Conservation (phyloP, 768 basidiomycete genomes). For the Suillus clintonianus region DNA sequence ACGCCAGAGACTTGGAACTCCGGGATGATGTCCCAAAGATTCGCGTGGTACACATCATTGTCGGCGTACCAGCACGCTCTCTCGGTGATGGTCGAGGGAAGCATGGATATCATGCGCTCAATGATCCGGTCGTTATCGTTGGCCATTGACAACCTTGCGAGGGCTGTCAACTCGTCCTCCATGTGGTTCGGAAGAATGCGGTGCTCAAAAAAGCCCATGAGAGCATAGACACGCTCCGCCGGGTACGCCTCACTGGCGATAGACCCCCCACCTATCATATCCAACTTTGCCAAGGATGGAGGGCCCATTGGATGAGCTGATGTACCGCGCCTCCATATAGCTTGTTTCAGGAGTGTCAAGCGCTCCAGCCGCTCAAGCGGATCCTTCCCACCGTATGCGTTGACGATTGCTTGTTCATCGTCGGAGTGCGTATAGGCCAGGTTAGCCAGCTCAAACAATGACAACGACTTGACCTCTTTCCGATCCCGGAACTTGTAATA, state of each 20-base stretch:
- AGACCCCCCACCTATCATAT: neutral
- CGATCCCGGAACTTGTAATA: slow-evolving; percentile 4
- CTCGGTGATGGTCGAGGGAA: slow-evolving; percentile 4
- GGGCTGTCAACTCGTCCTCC: slow-evolving; percentile 15
- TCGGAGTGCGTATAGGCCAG: slow-evolving; percentile 11
- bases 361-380: slow-evolving; percentile 14
- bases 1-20: slow-evolving; percentile 19
- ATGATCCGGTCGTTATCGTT: slow-evolving; percentile 21
- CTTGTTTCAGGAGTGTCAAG: slow-evolving; percentile 14
- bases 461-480: neutral
- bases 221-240: slow-evolving; percentile 19
- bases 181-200: slow-evolving; percentile 13
- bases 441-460: slow-evolving; percentile 10
- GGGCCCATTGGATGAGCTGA: neutral
- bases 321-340: slow-evolving; percentile 16
- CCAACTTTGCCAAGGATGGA: neutral
- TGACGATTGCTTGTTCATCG: slow-evolving; percentile 14
- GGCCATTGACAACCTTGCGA: slow-evolving; percentile 20
- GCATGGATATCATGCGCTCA: slow-evolving; percentile 20
- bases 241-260: neutral
- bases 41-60: slow-evolving; percentile 12
- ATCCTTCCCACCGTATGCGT: slow-evolving; percentile 7
- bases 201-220: slow-evolving; percentile 23
- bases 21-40: slow-evolving; percentile 19
- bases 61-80: slow-evolving; percentile 19